Evolutionary conservation across 139 green algal genomes (phyloP).

Genomic region (Haematococcus lacustris): DNA sequence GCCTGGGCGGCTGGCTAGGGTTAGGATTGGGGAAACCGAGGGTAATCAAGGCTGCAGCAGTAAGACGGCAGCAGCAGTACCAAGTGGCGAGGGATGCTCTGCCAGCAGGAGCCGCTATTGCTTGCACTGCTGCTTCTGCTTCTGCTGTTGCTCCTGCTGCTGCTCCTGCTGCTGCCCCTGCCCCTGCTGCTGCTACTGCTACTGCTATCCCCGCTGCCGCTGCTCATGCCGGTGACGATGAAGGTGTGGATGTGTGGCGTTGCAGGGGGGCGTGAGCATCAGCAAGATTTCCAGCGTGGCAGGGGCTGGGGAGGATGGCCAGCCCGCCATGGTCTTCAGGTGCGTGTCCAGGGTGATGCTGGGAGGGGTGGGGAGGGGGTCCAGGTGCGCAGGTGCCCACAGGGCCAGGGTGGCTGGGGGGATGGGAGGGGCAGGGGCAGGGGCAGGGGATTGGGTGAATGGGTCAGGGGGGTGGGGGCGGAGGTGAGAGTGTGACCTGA

Average conservation of each 20-base stretch:
- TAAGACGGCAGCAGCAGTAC: no score
- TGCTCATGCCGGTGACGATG: neutral
- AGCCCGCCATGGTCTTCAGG: constrained; percentile 47
- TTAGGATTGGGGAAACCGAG: no score
- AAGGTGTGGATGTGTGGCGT: neutral
- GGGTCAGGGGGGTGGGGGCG: no score
- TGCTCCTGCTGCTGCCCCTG: neutral
- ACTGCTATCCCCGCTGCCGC: no score
- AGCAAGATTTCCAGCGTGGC: constrained; percentile 31
- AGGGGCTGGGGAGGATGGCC: constrained; percentile 55
- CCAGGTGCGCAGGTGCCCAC: constrained; percentile 1
- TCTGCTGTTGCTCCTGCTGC: constrained; percentile 1
- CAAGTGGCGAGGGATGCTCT: neutral
- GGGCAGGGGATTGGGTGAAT: no score
- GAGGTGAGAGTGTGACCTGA: no score
- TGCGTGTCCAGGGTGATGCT: constrained; percentile 1
- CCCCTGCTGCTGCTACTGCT: no score
- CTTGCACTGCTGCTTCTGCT: constrained; percentile 12
- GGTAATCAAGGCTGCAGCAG: no score
- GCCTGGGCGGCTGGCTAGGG: no score
- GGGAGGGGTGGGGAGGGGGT: no score
- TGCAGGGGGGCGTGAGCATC: constrained; percentile 63
- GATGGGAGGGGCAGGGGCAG: no score
- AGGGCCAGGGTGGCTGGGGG: neutral
- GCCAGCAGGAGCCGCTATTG: neutral